Evolutionary conservation across 2,329 filamentous ascomycete species (phyloP).

Genomic region (Alternaria brassicae): DNA sequence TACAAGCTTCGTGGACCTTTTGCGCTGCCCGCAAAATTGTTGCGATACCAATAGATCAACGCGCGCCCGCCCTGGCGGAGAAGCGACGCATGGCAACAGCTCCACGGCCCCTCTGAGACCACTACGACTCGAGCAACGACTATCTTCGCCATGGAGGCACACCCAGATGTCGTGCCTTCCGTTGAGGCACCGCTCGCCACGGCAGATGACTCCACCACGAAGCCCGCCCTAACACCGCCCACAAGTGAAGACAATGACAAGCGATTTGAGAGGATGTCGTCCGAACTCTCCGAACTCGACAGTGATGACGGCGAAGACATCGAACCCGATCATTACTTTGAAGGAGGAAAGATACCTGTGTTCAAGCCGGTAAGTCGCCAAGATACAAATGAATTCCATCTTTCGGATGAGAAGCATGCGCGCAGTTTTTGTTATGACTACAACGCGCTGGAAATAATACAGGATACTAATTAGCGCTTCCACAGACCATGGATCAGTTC

Average conservation of each 20-base stretch:
- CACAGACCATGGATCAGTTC: slow-evolving; percentile 87
- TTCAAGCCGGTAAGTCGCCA: slow-evolving; percentile 77
- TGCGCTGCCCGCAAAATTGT: slow-evolving; percentile 36
- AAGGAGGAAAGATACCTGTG: slow-evolving; percentile 80
- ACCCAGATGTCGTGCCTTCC: slow-evolving; percentile 41
- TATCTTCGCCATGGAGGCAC: slow-evolving; percentile 37
- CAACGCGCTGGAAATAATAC: background rate
- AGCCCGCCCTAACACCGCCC: slow-evolving; percentile 58
- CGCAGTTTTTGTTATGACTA: slow-evolving; percentile 4
- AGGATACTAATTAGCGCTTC: slow-evolving; percentile 26
- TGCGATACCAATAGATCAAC: slow-evolving; percentile 25
- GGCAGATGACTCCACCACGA: slow-evolving; percentile 39
- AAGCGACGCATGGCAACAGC: slow-evolving; percentile 35
- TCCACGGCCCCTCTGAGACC: slow-evolving; percentile 28
- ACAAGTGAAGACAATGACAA: slow-evolving; percentile 61
- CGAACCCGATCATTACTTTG: slow-evolving; percentile 86
- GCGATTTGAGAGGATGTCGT: slow-evolving; percentile 54
- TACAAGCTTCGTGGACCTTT: slow-evolving; percentile 13
- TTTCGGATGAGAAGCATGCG: background rate
- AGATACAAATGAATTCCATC: slow-evolving; percentile 4
- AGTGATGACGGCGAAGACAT: slow-evolving; percentile 69
- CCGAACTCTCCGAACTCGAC: slow-evolving; percentile 58
- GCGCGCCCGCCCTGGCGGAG: slow-evolving; percentile 36
- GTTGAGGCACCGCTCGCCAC: slow-evolving; percentile 39
- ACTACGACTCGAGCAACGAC: slow-evolving; percentile 13